Evolutionary conservation across 495 filamentous ascomycete species (phyloP), one percentile per base, ranked within the genome.

Genomic region (Aspergillus coremiiformis): DNA sequence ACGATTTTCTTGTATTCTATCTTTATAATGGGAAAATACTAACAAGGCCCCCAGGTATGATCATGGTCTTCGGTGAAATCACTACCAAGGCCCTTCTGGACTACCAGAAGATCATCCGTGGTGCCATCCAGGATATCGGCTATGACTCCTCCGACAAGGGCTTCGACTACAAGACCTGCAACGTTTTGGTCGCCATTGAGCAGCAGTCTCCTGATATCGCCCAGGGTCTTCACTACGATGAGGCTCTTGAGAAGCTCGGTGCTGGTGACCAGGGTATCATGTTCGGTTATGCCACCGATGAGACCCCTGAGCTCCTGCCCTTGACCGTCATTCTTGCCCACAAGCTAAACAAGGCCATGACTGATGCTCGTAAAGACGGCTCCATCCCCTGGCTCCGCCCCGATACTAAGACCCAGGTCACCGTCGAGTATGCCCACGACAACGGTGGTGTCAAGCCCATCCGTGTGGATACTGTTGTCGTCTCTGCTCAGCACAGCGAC

Each of bases 221-320:
- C 60, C 92, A 96, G 74, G 93, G 93, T 79, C 86, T 98, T 23
- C 87, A 96, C 76, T 92, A 93, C 66, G 93, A 98, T 47, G 79
- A 96, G 76, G 90, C 88, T 58, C 84, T 98, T 53, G 93, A 98
- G 84, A 85, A 95, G 75, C 83, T 98, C 56, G 93, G 93, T 76
- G 93, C 93, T 52, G 93, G 93, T 86, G 93, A 98, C 77, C 93
- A 98, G 79, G 93, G 93, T 79, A 96, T 98, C 80, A 98, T 98
- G 93, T 98, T 98, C 74, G 93, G 93, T 60, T 98, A 98, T 84
- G 93, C 93, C 66, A 95, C 93, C 68, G 92, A 98, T 63, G 93
- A 98, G 82, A 97, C 93, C 65, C 93, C 93, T 55, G 92, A 98
- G 77, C 83, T 93, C 56, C 85, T 97, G 66, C 93, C 93, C 55